Evolutionary conservation across 2,329 filamentous ascomycete genomes (phyloP), one percentile per base, ranked within the genome.

Genomic region (Stagonosporopsis chrysanthemi): DNA sequence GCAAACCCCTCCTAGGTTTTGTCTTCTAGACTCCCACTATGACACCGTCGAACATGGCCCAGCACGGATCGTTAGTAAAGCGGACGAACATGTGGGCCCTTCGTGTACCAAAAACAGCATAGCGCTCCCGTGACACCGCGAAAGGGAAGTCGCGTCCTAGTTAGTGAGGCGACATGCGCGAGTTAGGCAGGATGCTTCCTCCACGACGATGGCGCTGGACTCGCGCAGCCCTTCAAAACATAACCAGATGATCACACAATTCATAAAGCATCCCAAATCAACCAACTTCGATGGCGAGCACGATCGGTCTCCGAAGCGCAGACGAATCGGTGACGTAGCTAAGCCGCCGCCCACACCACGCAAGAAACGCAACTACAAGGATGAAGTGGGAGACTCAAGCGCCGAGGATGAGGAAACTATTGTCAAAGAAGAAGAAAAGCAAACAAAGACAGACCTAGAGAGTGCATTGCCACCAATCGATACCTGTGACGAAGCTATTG

Each of bases 401-500:
- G 71, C 71, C 5, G 74, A 79, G 43, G 74, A 73, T 4, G 77
- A 77, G 17, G 74, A 72, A 2, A 73, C 75, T 12, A 62, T 71
- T 29, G 54, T 64, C 17, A 63, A 62, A 6, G 68, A 75, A 3
- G 60, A 63, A 19, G 57, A 60, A 3, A 42, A 52, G n/a, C 43
- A 60, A 11, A 78, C 77, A 38, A 81, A 83, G 63, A 92, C 90
- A 12, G 88, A 90, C 52, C 79, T 93, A 42, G 90, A 92, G 67
- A 87, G 82, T 60, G 88, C 88, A 6, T 78, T 96, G 6, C 90
- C 91, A 14, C 81, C 83, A 0, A 80, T 94, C 2, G 69, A 66
- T 62, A 84, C 84, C 2, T 88, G 90, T 61, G 82, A 88, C 65
- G 83, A 90, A 56, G 90, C 91, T 2, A 90, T 96, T 56, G 83